A percentile compares a stretch with the other conserved stretches of the same genome.
These are phyloP conservation scores for Coelastrella sp. DNA, from an alignment of 139 green algal species.

Conservation along the genomic window DNA sequence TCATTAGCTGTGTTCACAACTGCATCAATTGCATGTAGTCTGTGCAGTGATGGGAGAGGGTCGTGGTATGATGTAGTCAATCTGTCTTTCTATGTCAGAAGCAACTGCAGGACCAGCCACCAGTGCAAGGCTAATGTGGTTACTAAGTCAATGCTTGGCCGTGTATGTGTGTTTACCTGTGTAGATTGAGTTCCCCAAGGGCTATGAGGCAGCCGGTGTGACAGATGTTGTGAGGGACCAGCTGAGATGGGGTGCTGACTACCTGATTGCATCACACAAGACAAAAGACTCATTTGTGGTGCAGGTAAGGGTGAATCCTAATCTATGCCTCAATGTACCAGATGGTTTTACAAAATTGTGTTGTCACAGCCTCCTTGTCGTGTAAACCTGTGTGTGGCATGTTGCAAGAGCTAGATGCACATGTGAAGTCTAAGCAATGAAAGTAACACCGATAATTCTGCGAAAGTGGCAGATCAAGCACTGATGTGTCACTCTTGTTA, in stretches of 20 bases:
- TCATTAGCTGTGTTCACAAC: background rate
- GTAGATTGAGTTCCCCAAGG: slow-evolving; percentile 48
- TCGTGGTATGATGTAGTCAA: background rate
- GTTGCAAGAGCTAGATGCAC: too few species aligned
- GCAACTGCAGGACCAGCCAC: too few species aligned
- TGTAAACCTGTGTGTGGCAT: too few species aligned
- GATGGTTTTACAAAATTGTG: too few species aligned
- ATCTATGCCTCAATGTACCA: too few species aligned
- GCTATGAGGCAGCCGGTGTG: slow-evolving; percentile 36
- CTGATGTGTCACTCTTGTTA: background rate
- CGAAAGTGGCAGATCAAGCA: too few species aligned
- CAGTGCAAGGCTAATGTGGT: too few species aligned
- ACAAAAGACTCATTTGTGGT: slow-evolving; percentile 51
- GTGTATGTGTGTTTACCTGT: slow-evolving; percentile 20
- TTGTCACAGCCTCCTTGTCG: too few species aligned
- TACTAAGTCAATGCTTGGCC: background rate
- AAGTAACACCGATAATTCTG: too few species aligned
- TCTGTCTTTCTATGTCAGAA: background rate
- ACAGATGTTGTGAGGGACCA: slow-evolving; percentile 1
- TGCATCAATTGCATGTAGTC: too few species aligned
- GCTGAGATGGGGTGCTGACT: slow-evolving; percentile 60
- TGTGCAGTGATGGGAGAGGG: too few species aligned
- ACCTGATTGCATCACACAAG: slow-evolving; percentile 59
- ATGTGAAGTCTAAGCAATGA: too few species aligned
- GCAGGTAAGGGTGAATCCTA: slow-evolving; percentile 47